These are phyloP conservation scores for Spergularia azorica DNA, from an alignment of 179 eudicot genomes.

Conservation along the genomic window DNA sequence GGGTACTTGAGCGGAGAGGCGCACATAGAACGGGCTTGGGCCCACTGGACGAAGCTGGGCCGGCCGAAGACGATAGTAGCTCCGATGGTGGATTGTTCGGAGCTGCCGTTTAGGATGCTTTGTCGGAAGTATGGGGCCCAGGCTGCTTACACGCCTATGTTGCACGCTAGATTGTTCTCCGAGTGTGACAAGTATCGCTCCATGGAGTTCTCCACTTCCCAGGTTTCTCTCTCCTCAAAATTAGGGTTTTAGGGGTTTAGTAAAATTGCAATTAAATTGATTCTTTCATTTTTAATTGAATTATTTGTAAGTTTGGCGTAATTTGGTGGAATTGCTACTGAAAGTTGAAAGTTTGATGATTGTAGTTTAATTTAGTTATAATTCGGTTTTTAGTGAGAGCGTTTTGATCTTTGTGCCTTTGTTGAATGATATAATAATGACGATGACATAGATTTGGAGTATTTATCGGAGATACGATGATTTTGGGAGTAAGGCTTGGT, in stretches of 20 bases:
- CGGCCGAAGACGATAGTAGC: conserved; percentile 77
- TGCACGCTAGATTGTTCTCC: conserved; percentile 83
- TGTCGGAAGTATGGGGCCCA: conserved; percentile 88
- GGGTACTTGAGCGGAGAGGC: conserved; percentile 67
- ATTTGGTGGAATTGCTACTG: not conserved
- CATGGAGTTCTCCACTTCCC: conserved; percentile 79
- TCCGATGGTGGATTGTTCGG: conserved; percentile 98
- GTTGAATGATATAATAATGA: too few relatives aligned
- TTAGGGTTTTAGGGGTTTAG: conserved; percentile 24
- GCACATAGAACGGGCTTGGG: conserved; percentile 81
- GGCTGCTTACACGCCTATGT: conserved; percentile 96
- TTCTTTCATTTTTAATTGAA: not conserved
- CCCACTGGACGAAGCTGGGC: conserved; percentile 84
- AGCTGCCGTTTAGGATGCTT: conserved; percentile 90
- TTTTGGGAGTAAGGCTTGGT: too few relatives aligned
- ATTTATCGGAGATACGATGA: too few relatives aligned
- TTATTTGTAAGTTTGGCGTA: not conserved
- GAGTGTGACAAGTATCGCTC: conserved; percentile 81
- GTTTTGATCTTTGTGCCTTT: too few relatives aligned
- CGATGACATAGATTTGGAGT: too few relatives aligned
- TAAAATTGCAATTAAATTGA: too few relatives aligned
- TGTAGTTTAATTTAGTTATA: too few relatives aligned
- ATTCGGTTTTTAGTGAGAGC: too few relatives aligned
- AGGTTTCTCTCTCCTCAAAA: conserved; percentile 40
- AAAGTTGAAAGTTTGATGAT: too few relatives aligned